Evolutionary conservation across 768 basidiomycete genomes (phyloP).

Genomic region (Boletus fagicola): DNA sequence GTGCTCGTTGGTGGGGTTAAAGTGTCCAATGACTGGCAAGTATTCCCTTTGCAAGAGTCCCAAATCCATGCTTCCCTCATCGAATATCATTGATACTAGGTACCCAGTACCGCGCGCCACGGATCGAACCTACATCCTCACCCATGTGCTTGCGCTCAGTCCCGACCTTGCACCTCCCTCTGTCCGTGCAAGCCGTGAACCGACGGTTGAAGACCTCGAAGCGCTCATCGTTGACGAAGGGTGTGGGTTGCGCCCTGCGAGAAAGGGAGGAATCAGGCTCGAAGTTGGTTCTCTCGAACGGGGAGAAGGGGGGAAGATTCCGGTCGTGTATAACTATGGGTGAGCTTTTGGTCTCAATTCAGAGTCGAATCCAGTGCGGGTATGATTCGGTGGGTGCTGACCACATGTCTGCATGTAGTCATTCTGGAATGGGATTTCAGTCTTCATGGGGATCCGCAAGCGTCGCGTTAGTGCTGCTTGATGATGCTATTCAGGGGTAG

Average conservation of each 20-base stretch:
- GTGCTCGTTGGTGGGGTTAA: constrained; percentile 63
- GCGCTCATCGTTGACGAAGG: constrained; percentile 50
- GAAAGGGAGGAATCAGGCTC: constrained; percentile 67
- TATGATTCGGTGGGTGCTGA: neutral
- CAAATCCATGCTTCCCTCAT: neutral
- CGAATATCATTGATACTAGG: constrained; percentile 35
- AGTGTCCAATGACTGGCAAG: constrained; percentile 58
- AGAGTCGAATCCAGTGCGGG: neutral
- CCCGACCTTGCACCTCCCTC: constrained; percentile 59
- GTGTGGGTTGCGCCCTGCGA: constrained; percentile 63
- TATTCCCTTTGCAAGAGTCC: neutral
- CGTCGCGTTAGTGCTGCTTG: constrained; percentile 46
- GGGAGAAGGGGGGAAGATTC: constrained; percentile 34
- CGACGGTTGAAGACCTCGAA: constrained; percentile 49
- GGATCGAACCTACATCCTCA: constrained; percentile 58
- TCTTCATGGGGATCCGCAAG: constrained; percentile 65
- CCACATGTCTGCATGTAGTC: constrained; percentile 35
- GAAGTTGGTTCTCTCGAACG: constrained; percentile 44
- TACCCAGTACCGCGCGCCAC: constrained; percentile 63
- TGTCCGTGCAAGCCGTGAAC: constrained; percentile 42
- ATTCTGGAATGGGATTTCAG: constrained; percentile 63
- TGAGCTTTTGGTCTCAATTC: constrained; percentile 29
- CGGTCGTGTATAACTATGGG: constrained; percentile 67
- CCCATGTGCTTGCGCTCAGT: constrained; percentile 48
- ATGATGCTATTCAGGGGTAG: constrained; percentile 35